These are phyloP conservation scores for Coemansia sp. DNA, from an alignment of 192 early-diverging fungal genomes.

Conservation along the genomic window DNA sequence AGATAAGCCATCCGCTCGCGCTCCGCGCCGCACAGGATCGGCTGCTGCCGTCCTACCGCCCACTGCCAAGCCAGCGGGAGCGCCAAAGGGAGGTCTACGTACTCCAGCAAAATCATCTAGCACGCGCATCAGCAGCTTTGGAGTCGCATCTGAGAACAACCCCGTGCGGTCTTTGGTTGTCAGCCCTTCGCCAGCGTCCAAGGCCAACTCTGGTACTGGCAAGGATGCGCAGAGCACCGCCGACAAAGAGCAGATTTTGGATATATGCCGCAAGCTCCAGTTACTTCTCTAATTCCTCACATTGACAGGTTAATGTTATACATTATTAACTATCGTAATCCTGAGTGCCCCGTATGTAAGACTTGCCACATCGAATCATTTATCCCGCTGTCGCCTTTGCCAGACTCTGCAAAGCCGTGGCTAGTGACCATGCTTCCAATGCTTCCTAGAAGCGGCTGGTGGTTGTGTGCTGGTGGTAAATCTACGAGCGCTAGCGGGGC, in stretches of 20 bases:
- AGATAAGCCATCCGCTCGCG: constrained; percentile 28
- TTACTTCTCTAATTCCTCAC: constrained; percentile 22
- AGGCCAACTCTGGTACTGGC: constrained; percentile 19
- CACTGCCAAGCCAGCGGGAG: constrained; percentile 14
- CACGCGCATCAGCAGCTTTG: constrained; percentile 54
- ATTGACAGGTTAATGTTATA: not conserved
- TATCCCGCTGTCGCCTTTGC: not conserved
- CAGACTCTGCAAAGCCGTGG: not conserved
- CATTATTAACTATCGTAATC: not conserved
- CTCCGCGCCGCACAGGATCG: constrained; percentile 30
- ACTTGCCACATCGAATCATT: constrained; percentile 23
- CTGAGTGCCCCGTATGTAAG: constrained; percentile 8
- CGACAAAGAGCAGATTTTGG: constrained; percentile 49
- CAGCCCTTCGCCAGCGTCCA: constrained; percentile 42
- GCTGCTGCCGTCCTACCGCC: constrained; percentile 10
- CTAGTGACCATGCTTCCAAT: constrained; percentile 21
- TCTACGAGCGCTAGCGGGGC: not conserved
- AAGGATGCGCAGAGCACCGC: constrained; percentile 16
- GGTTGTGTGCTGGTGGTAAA: constrained; percentile 2
- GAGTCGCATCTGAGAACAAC: constrained; percentile 46
- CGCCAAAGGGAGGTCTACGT: constrained; percentile 31
- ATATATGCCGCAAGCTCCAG: constrained; percentile 54
- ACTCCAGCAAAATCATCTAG: constrained; percentile 31
- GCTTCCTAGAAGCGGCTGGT: not conserved
- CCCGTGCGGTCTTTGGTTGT: constrained; percentile 44